Base-by-base conservation (phyloP, 2,329 filamentous ascomycete genomes). In the Drechslerella dactyloides region DNA sequence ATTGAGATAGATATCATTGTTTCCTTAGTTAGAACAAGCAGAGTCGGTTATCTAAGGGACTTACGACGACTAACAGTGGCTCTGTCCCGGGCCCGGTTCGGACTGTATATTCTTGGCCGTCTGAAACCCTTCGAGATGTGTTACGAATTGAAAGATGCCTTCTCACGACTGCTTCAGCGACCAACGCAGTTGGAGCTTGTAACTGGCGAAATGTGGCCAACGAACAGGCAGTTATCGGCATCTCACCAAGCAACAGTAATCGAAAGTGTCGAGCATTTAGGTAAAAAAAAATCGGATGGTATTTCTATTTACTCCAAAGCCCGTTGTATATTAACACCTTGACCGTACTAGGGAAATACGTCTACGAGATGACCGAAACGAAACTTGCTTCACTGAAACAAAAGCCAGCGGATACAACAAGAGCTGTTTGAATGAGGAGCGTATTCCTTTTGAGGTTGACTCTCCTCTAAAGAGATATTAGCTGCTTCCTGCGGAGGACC, bases 21-120 rank as follows among this genome's bases (percentile, higher is more conserved):
- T 63, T 97, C 93, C 3, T 85, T 99, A 52, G 94, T 92, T 13
- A 87, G 94, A 73, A 97, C 96, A 11, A 90, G 89, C 62, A 86
- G 89, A 19, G 91, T 96, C 7, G 94, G 94, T 58, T 99, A 97
- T 79, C 85, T 99, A 7, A 89, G 96, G 74, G 93, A 97, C 78
- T 88, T 97, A 73, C 90, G 94, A 51, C 90, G 94, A 66, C 85
- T 99, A 70, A 99, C 94, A 0, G 94, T 99, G 52, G 94, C 93
- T 0, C 85, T 99, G 2, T 97, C 93, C 1, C 90, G 96, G 69
- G 93, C 94, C 21, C 87, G 94, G 2, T 84, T 99, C 1, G 94
- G 94, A 5, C 83, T 99, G 2, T 99, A 97, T 79, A 88, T 99
- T 62, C 85, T 99, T 10, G 94, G 94, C 46, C 89, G 94, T 30